Conservation (phyloP, 192 early-diverging fungal genomes). For the Podochytrium sp. region DNA sequence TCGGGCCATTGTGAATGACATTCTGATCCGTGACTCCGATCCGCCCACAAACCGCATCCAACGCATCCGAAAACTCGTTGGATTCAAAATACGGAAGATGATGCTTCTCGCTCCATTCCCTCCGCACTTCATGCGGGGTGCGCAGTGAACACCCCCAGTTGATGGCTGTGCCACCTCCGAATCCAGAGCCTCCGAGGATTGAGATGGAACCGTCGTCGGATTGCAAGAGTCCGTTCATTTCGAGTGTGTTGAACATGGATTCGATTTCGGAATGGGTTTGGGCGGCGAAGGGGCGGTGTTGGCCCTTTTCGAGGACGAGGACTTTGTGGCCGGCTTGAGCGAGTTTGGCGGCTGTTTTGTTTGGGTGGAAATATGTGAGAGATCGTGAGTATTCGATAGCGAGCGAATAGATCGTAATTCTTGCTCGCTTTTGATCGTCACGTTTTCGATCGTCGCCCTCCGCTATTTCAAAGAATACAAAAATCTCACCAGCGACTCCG, state of each 20-base stretch:
- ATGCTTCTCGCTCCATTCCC: slow-evolving; percentile 71
- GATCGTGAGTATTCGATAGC: background rate
- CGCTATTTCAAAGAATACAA: background rate
- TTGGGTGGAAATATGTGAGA: background rate
- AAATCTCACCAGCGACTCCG: slow-evolving; percentile 49
- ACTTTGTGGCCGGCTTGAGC: slow-evolving; percentile 68
- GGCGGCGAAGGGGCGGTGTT: slow-evolving; percentile 58
- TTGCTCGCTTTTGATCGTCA: background rate
- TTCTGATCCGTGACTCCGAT: slow-evolving; percentile 57
- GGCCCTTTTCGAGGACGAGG: slow-evolving; percentile 75
- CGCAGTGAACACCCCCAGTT: slow-evolving; percentile 59
- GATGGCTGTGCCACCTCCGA: slow-evolving; percentile 77
- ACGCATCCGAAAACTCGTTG: slow-evolving; percentile 47
- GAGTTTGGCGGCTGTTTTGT: slow-evolving; percentile 59
- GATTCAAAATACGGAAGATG: slow-evolving; percentile 67
- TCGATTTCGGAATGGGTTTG: slow-evolving; percentile 55
- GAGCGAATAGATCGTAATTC: background rate
- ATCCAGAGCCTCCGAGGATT: slow-evolving; percentile 51
- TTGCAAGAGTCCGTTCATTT: slow-evolving; percentile 51
- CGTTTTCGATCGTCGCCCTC: too few species aligned
- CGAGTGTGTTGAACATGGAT: slow-evolving; percentile 58
- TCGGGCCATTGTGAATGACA: slow-evolving; percentile 67
- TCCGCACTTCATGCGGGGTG: slow-evolving; percentile 65
- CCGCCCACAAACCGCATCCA: slow-evolving; percentile 62
- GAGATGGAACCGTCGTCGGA: slow-evolving; percentile 58